Percentiles rank a stretch among this genome's conserved stretches.
These are phyloP conservation scores for Colletotrichum godetiae DNA, from an alignment of 2,329 filamentous ascomycete species.

Conservation along the genomic window DNA sequence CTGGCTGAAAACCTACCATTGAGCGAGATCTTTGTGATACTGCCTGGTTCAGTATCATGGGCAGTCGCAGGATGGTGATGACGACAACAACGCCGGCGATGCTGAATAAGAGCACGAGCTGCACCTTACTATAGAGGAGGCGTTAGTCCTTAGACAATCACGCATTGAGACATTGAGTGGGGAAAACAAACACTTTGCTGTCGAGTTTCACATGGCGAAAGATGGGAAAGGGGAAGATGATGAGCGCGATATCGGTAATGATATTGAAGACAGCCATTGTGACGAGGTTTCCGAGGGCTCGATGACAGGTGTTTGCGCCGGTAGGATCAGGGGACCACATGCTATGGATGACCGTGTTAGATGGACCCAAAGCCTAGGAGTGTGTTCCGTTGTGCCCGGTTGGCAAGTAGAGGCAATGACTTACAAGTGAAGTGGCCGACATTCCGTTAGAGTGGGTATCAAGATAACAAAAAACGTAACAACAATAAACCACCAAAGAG, in stretches of 20 bases:
- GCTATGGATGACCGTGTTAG: not conserved
- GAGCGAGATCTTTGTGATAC: conserved; percentile 45
- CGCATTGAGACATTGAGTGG: not conserved
- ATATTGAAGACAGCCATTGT: conserved; percentile 46
- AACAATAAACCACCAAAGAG: conserved; percentile 43
- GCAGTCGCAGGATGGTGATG: conserved; percentile 44
- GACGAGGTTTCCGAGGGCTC: conserved; percentile 42
- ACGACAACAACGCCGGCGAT: conserved; percentile 42
- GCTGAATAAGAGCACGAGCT: conserved; percentile 41
- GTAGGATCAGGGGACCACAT: conserved; percentile 26
- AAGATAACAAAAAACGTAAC: conserved; percentile 42
- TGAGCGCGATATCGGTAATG: conserved; percentile 43
- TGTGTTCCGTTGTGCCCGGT: too few relatives aligned
- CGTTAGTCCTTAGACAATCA: not conserved
- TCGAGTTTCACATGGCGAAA: conserved; percentile 39
- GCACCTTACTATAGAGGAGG: conserved; percentile 30
- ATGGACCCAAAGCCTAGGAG: accelerated
- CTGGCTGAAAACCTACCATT: conserved; percentile 34
- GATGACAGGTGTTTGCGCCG: conserved; percentile 35
- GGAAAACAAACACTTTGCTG: conserved; percentile 32
- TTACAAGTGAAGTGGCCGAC: conserved; percentile 41
- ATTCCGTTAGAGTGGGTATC: conserved; percentile 42
- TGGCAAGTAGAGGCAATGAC: not conserved
- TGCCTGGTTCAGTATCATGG: conserved; percentile 43
- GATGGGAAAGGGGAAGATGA: conserved; percentile 45